Evolutionary conservation across 2,329 filamentous ascomycete genomes (phyloP).

Genomic region (Periglandula ipomoeae): DNA sequence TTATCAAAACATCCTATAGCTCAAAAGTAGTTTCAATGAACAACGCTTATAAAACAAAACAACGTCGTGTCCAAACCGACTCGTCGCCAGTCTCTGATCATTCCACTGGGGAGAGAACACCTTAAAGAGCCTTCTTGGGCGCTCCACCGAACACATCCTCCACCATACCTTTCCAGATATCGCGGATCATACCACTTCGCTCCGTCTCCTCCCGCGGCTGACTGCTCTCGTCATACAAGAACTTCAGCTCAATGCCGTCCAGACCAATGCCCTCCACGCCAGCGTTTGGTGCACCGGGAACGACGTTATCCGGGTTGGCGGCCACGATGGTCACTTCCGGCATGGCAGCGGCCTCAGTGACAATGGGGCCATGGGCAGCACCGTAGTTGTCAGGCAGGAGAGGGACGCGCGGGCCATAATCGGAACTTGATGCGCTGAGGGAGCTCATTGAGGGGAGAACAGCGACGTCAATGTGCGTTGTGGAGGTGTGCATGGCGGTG

Average conservation of each 20-base stretch:
- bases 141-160: conserved; percentile 33
- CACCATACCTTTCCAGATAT: conserved; percentile 48
- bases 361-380: conserved; percentile 33
- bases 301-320: conserved; percentile 42
- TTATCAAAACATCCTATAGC: conserved; percentile 4
- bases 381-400: conserved; percentile 51
- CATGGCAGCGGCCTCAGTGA: conserved; percentile 30
- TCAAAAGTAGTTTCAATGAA: neutral
- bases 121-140: conserved; percentile 12
- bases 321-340: conserved; percentile 48
- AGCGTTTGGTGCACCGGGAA: conserved; percentile 41
- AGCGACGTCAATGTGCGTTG: conserved; percentile 40
- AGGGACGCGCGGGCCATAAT: conserved; percentile 42
- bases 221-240: conserved; percentile 31
- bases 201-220: conserved; percentile 20
- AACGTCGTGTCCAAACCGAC: neutral
- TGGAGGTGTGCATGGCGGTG: conserved; percentile 30
- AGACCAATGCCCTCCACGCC: conserved; percentile 50
- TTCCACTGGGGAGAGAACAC: neutral
- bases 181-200: conserved; percentile 37
- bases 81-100: neutral
- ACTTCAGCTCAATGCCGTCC: conserved; percentile 47
- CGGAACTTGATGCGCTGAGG: conserved; percentile 21
- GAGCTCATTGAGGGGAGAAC: conserved; percentile 39
- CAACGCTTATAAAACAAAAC: conserved; percentile 3